Conservation (phyloP, 129 eudicot species). For the Tanacetum coccineum region DNA sequence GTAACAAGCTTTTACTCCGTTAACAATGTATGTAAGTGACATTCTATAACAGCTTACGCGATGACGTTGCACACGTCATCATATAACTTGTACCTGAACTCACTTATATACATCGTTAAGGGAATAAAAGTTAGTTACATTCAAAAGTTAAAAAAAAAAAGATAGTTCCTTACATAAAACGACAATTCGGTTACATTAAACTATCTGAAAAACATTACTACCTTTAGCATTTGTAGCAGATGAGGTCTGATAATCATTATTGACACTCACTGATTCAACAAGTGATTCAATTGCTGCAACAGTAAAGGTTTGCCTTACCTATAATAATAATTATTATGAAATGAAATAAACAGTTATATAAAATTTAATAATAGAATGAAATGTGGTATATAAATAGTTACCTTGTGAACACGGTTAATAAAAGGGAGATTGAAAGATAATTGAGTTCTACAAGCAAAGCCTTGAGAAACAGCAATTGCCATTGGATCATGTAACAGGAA, state of each 20-base stretch:
- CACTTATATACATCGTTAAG: too few species aligned
- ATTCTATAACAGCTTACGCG: too few species aligned
- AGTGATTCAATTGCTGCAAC: conserved; percentile 31
- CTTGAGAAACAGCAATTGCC: conserved; percentile 45
- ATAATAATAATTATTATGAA: background rate
- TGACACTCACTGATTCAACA: conserved; percentile 27
- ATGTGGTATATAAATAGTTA: background rate
- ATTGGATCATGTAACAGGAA: conserved; percentile 8
- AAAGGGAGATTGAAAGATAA: conserved; percentile 35
- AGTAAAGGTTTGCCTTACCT: conserved; percentile 32
- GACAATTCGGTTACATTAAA: background rate
- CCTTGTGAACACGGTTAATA: conserved; percentile 32
- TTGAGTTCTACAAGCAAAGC: conserved; percentile 37
- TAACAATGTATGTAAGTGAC: too few species aligned
- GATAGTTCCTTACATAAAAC: too few species aligned
- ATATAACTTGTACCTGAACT: too few species aligned
- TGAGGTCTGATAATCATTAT: conserved; percentile 24
- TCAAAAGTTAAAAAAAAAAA: too few species aligned
- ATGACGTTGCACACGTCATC: too few species aligned
- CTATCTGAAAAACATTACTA: background rate
- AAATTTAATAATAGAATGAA: background rate
- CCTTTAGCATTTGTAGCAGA: conserved; percentile 34
- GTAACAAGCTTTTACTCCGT: too few species aligned
- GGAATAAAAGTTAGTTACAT: background rate
- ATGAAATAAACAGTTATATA: too few species aligned